Base-by-base conservation (phyloP, 305 asterid genomes). In the Fraxinus paxiana region DNA sequence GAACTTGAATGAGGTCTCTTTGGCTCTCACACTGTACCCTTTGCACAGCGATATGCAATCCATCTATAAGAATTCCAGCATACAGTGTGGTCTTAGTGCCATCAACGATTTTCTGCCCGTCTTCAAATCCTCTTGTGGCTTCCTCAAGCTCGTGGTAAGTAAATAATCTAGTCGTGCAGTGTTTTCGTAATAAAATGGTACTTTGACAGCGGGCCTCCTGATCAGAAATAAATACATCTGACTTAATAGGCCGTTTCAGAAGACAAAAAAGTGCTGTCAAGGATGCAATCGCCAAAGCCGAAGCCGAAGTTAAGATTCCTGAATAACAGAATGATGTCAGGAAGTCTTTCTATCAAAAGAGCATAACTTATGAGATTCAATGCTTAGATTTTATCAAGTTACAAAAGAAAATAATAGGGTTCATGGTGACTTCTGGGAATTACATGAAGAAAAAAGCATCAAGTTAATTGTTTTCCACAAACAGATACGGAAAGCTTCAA, bases 91-190 rank as follows among this genome's bases (percentile, higher is more conserved):
- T 84, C 28, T 67, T 72, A 17, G 82, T 43, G 61, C 77, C 80
- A 28, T 83, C 91, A 1, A 77, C 75, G n/a, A 90, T 82, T 74
- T 86, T 87, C 75, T 83, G 88, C 26, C 30, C 83, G 3, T 92
- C 89, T 2, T 80, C 79, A 30, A 92, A 92, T 37, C 97, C 94
- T 81, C 82, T 86, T 51, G 92, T 89, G 79, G 97, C 94, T 65
- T 88, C 92, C 73, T 90, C 90, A 18, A 90, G 97, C 83, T 92
- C 95, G 5, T 77, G 88, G 86, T 85, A 88, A 31, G 91, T 79
- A 37, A 92, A 90, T 51, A 89, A 38, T 72, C 88, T 88, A 3
- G 92, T 34, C 38, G 79, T 82, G 28, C 79, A 54, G 77, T 82
- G 77, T 84, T 85, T 86, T 33, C 83, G 81, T 33, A 88, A 82